Evolutionary conservation across 495 filamentous ascomycete species (phyloP), one percentile per base, ranked within the genome.

Genomic region (Annulohypoxylon bovei): DNA sequence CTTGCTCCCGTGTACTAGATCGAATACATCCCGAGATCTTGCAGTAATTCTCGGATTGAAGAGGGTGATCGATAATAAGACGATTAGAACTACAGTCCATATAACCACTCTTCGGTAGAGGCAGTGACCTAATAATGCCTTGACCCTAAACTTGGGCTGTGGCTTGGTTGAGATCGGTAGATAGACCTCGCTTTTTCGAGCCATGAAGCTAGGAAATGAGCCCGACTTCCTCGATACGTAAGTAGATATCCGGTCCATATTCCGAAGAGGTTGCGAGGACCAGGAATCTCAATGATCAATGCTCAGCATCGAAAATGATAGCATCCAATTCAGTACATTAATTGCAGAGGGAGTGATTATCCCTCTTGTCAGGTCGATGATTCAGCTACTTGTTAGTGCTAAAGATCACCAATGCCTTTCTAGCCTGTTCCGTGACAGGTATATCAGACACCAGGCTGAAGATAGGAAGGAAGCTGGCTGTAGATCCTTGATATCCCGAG

Each of bases 51-150:
- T 59, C 40, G 70, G 74, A 11, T 70, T 72, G 50, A 76, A 79
- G 16, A 81, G 55, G 0, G 70, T 49, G 6, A 80, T 22, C 11
- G 67, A 70, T 0, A 81, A 46, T 8, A 84, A 16, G 6, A 73
- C 14, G 16, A 83, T 53, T 6, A 70, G 22, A 3, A 75, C 63
- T 25, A 77, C 33, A 28, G 59, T 75, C 82, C 81, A 83, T 75
- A 82, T 69, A 23, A 82, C 66, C 2, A 83, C 76, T 57, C 81
- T 73, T 42, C 81, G 76, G 56, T 82, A 83, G 4, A 82, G 62
- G 50, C 79, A 82, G 44, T 82, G 78, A 9, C 78, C 73, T 27
- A 82, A 33, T 7, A 83, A 54, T 7, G 78, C 63, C 42, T 69
- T 74, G 1, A 77, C 54, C 50, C 65, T 77, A 66, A 58, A 79